Conservation (phyloP, 441 rosid species). For the Croton setiger region DNA sequence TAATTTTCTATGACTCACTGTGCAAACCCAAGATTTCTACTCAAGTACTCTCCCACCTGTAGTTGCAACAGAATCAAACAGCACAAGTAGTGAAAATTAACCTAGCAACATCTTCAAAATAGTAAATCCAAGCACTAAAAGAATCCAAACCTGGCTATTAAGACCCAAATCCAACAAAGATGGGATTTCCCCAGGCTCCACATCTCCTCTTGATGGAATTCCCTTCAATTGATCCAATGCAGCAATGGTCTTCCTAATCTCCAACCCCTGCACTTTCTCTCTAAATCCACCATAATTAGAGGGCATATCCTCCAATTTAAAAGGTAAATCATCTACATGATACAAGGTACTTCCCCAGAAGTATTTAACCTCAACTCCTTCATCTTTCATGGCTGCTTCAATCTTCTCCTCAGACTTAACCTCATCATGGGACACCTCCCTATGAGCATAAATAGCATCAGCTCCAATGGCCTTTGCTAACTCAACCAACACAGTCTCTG, state of each 20-base stretch:
- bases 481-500: slow-evolving; percentile 71
- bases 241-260: slow-evolving; percentile 77
- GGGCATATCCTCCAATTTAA: slow-evolving; percentile 80
- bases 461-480: slow-evolving; percentile 86
- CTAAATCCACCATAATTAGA: slow-evolving; percentile 68
- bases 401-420: slow-evolving; percentile 82
- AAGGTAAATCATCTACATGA: slow-evolving; percentile 91
- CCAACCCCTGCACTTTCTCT: slow-evolving; percentile 64
- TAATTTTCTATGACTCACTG: background rate
- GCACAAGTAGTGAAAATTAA: background rate
- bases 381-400: slow-evolving; percentile 80
- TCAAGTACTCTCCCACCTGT: background rate
- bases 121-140: background rate
- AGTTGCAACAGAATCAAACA: background rate
- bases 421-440: slow-evolving; percentile 83
- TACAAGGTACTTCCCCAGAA: slow-evolving; percentile 95
- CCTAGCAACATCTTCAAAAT: background rate
- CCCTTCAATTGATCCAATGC: slow-evolving; percentile 83
- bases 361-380: slow-evolving; percentile 78
- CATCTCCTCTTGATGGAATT: slow-evolving; percentile 79
- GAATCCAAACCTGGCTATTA: slow-evolving; percentile 53
- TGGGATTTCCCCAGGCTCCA: slow-evolving; percentile 90
- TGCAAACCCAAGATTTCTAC: background rate
- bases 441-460: slow-evolving; percentile 80
- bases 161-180: slow-evolving; percentile 79